Base-by-base conservation (phyloP, 495 filamentous ascomycete species). In the Aspergillus hancockii region DNA sequence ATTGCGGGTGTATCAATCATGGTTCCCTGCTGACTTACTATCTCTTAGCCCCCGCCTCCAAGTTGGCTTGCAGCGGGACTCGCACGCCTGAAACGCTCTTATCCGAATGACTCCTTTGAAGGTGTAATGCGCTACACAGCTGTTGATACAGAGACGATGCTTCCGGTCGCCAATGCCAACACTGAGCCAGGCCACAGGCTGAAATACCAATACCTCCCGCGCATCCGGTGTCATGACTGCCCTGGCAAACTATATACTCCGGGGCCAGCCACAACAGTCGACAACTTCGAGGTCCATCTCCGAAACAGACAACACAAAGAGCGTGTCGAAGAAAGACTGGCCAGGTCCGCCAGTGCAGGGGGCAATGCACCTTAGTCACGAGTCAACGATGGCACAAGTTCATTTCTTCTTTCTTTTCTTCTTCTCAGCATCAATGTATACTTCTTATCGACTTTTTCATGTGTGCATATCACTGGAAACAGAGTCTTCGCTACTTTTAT, bases 171-270 rank as follows among this genome's bases (percentile, higher is more conserved):
- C 23, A 78, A 84, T 49, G 63, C 80, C 13, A 71, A 81, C 52
- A 72, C 75, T 16, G 73, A 81, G 22, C 72, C 83, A 4, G 66
- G 71, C 9, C 69, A 74, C 55, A 76, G 70, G 54, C 71, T 89
- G 59, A 88, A 89, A 72, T 89, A 84, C 45, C 83, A 88, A 71
- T 95, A 84, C 60, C 79, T 95, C 40, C 92, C 94, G 0, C 83
- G 94, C 30, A 96, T 97, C 55, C 82, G 88, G 34, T 98, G 94
- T 67, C 83, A 85, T 43, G 94, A 97, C 68, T 97, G 94, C 73
- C 90, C 93, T 2, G 91, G 92, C 34, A 97, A 97, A 70, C 75
- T 96, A 31, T 98, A 98, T 70, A 96, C 89, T 0, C 88, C 91
- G 1, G 89, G 90, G 0, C 93, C 93, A 0, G 90, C 85, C 22